These are phyloP conservation scores for Raphanus hybrid DNA, from an alignment of 441 rosid species.

Conservation along the genomic window DNA sequence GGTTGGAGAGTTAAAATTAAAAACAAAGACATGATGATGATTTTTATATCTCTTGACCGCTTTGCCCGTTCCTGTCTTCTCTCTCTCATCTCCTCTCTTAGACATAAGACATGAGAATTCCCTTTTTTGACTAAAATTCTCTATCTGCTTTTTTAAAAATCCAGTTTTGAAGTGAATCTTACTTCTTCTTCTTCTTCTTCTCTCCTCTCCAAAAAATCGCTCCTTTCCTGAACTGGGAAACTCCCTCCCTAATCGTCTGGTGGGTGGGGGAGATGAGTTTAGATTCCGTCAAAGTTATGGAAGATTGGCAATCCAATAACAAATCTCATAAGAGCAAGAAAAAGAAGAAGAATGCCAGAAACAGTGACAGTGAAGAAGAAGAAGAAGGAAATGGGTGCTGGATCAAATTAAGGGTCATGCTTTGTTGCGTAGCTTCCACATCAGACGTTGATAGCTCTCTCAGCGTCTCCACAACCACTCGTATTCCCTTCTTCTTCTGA, in stretches of 20 bases:
- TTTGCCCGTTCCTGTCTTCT: conserved; percentile 31
- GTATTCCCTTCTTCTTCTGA: conserved; percentile 47
- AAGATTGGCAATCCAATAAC: conserved; percentile 32
- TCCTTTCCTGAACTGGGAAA: neutral
- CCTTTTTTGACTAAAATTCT: conserved; percentile 45
- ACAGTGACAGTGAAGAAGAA: conserved; percentile 41
- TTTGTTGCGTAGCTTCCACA: conserved; percentile 89
- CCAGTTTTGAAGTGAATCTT: conserved; percentile 24
- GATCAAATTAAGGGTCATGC: conserved; percentile 72
- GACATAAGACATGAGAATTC: conserved; percentile 31
- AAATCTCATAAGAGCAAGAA: conserved; percentile 46
- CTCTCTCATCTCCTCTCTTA: neutral
- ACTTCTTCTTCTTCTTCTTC: neutral
- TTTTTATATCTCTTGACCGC: conserved; percentile 18
- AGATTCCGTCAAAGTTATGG: conserved; percentile 35
- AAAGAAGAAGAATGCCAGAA: conserved; percentile 29
- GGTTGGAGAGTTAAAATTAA: conserved; percentile 29
- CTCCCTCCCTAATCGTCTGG: too few relatives aligned
- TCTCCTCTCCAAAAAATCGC: neutral
- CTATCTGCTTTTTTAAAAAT: neutral
- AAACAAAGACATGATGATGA: conserved; percentile 13
- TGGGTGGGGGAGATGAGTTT: conserved; percentile 31
- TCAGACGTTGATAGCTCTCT: conserved; percentile 93
- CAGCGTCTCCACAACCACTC: conserved; percentile 65
- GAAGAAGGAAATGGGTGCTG: conserved; percentile 66